A percentile compares a stretch with the other conserved stretches of the same genome.
These are phyloP conservation scores for Tephrocybe sp. DNA, from an alignment of 768 basidiomycete species.

Conservation along the genomic window DNA sequence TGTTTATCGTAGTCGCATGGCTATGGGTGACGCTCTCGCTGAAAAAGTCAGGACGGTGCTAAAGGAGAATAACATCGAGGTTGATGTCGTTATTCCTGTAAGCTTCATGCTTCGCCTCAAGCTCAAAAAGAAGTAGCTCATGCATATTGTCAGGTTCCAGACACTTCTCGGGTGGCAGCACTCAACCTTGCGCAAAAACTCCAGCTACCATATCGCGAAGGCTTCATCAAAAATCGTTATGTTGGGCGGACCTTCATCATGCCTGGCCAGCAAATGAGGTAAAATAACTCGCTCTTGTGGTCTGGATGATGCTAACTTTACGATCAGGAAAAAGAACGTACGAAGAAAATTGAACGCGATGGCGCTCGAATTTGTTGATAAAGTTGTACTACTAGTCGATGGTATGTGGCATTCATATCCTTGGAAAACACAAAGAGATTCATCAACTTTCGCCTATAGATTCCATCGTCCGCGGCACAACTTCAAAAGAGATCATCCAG, in stretches of 20 bases:
- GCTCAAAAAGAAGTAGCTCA: neutral
- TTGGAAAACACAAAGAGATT: neutral
- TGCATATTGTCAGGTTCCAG: constrained; percentile 66
- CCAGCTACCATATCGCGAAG: constrained; percentile 90
- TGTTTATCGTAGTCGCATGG: constrained; percentile 97
- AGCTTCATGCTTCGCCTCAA: constrained; percentile 17
- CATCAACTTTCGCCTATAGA: constrained; percentile 55
- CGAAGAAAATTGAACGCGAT: constrained; percentile 96
- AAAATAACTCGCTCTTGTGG: constrained; percentile 5
- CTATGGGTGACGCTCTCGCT: constrained; percentile 96
- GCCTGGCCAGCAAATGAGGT: constrained; percentile 98
- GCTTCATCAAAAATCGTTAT: constrained; percentile 98
- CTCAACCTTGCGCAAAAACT: constrained; percentile 92
- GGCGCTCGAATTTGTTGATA: constrained; percentile 92
- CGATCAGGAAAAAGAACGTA: constrained; percentile 83
- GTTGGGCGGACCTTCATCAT: constrained; percentile 99
- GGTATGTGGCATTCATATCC: constrained; percentile 57
- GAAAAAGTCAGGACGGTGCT: constrained; percentile 81
- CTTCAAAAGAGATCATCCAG: constrained; percentile 97
- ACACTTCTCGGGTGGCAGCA: constrained; percentile 95
- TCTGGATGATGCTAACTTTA: neutral
- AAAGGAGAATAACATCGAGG: constrained; percentile 59
- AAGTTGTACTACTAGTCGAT: constrained; percentile 94
- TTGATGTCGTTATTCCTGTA: constrained; percentile 97
- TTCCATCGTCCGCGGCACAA: constrained; percentile 98